Conservation (phyloP, 768 basidiomycete genomes). For the Rubroboletus pulcherrimus region DNA sequence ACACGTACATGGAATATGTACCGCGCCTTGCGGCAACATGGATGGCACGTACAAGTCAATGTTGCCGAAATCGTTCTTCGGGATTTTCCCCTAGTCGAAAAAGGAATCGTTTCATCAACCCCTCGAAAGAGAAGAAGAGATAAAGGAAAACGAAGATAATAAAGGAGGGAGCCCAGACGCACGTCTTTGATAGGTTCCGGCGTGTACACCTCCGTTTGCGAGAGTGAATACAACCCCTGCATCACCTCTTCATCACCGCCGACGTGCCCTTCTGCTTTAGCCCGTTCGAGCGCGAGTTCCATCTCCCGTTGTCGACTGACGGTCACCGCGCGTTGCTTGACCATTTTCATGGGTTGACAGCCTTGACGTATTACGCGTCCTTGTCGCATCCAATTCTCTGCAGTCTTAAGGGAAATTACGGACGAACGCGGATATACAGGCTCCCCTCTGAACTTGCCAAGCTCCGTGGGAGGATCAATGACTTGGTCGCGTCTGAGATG, state of each 20-base stretch:
- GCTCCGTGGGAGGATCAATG: constrained; percentile 72
- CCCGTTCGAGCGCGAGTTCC: constrained; percentile 49
- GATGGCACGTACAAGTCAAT: constrained; percentile 93
- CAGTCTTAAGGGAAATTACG: constrained; percentile 82
- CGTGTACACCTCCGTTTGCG: constrained; percentile 78
- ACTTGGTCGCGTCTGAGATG: constrained; percentile 88
- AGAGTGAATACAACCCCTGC: constrained; percentile 84
- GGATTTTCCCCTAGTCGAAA: constrained; percentile 72
- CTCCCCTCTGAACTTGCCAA: constrained; percentile 92
- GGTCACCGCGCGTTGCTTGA: constrained; percentile 82
- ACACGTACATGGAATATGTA: constrained; percentile 84
- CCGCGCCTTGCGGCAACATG: constrained; percentile 88
- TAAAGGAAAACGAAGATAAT: constrained; percentile 3
- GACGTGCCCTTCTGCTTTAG: constrained; percentile 34
- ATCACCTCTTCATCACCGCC: constrained; percentile 53
- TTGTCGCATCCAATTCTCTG: constrained; percentile 92
- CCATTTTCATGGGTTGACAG: constrained; percentile 84
- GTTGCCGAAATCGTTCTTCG: constrained; percentile 95
- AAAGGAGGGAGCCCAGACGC: constrained; percentile 49
- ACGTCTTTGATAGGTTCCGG: constrained; percentile 85
- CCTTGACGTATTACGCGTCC: constrained; percentile 72
- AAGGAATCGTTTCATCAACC: constrained; percentile 5
- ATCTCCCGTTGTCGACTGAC: constrained; percentile 72
- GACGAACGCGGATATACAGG: constrained; percentile 83
- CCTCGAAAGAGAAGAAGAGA: background rate